These are phyloP conservation scores for Leccinum griseonigrum DNA, from an alignment of 1,284 basidiomycete species.

Conservation along the genomic window DNA sequence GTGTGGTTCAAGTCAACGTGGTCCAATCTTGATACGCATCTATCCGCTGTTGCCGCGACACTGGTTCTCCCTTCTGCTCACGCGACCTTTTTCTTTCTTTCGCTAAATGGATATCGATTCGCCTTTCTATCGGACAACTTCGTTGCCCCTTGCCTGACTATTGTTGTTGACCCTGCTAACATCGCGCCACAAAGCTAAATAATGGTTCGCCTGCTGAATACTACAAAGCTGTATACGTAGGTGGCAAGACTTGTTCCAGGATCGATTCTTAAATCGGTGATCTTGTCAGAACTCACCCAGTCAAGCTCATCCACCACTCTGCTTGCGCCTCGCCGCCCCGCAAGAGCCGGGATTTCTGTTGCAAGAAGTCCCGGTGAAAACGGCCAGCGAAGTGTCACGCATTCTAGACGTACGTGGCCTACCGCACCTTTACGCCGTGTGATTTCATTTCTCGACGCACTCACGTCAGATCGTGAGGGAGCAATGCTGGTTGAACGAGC, in stretches of 20 bases:
- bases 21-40: not conserved
- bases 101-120: not conserved
- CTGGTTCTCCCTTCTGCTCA: not conserved
- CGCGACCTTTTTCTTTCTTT: not conserved
- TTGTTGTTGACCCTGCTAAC: constrained; percentile 13
- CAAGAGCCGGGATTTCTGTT: constrained; percentile 72
- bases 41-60: not conserved
- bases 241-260: constrained; percentile 17
- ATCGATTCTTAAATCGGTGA: constrained; percentile 6
- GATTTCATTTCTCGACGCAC: not conserved
- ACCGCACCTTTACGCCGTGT: constrained; percentile 1
- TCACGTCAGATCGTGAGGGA: constrained; percentile 62
- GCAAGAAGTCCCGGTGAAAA: constrained; percentile 65
- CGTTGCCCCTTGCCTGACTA: not conserved
- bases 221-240: constrained; percentile 44
- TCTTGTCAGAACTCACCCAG: constrained; percentile 56
- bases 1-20: constrained; percentile 21
- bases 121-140: not conserved
- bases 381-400: constrained; percentile 66
- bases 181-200: constrained; percentile 23
- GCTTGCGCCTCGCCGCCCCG: constrained; percentile 59
- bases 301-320: constrained; percentile 61
- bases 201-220: constrained; percentile 26
- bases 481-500: constrained; percentile 77
- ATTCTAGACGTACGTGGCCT: constrained; percentile 56